phyloP scores from a whole-genome alignment of 108 stramenopile species.

The Cyclotella sp. region DNA sequence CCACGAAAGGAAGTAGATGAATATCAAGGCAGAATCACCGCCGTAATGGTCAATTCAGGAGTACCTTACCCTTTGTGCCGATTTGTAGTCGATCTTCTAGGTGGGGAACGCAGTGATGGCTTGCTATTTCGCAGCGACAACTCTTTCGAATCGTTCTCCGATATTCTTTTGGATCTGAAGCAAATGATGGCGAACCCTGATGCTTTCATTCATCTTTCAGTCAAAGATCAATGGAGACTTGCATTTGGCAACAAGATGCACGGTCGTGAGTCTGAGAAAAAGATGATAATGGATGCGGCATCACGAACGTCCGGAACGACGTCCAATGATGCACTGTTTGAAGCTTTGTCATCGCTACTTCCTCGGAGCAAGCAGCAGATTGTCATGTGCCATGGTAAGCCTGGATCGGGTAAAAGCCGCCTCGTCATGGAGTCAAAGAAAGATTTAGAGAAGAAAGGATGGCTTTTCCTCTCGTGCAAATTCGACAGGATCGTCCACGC shows the following conservation, averaged over 20 bases:
- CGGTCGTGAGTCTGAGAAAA: conserved; percentile 17
- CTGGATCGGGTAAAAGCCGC: conserved; percentile 65
- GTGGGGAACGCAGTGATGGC: conserved; percentile 11
- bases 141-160: conserved; percentile 18
- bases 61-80: conserved; percentile 32
- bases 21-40: conserved; percentile 6
- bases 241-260: conserved; percentile 30
- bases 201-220: conserved; percentile 22
- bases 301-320: neutral
- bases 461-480: conserved; percentile 38
- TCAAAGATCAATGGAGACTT: conserved; percentile 1
- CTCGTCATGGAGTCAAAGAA: conserved; percentile 22
- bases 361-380: conserved; percentile 3
- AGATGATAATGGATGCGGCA: conserved; percentile 21
- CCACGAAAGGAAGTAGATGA: conserved; percentile 8
- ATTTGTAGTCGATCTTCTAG: conserved; percentile 20
- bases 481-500: conserved; percentile 39
- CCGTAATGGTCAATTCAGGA: conserved; percentile 15
- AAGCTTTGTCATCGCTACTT: neutral
- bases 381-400: conserved; percentile 51
- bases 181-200: conserved; percentile 29
- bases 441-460: conserved; percentile 25
- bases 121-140: conserved; percentile 23
- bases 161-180: conserved; percentile 27
- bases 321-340: conserved; percentile 16